These are phyloP conservation scores for Geranomyces variabilis DNA, from an alignment of 192 early-diverging fungal genomes.

Conservation along the genomic window DNA sequence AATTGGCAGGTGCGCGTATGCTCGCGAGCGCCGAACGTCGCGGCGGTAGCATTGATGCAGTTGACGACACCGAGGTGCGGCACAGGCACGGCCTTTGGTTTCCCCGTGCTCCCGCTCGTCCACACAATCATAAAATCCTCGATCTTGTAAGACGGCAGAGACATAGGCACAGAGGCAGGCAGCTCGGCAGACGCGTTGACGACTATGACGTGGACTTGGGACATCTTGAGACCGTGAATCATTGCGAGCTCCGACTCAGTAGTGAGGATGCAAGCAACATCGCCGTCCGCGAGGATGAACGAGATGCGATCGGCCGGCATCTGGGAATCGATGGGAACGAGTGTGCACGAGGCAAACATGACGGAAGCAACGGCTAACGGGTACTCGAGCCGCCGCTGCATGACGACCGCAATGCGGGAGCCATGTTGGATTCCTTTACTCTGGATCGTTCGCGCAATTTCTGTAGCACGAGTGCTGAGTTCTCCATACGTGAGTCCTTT, in stretches of 20 bases:
- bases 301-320: constrained; percentile 8
- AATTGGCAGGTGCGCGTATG: too few relatives aligned
- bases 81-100: constrained; percentile 12
- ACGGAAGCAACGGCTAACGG: too few relatives aligned
- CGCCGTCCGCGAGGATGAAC: background rate
- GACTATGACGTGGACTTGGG: background rate
- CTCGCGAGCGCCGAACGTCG: too few relatives aligned
- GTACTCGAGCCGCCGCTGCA: too few relatives aligned
- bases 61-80: too few relatives aligned
- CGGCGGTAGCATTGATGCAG: too few relatives aligned
- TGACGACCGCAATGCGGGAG: too few relatives aligned
- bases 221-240: background rate
- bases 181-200: background rate
- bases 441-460: too few relatives aligned
- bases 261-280: background rate
- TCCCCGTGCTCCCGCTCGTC: constrained; percentile 25
- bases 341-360: too few relatives aligned
- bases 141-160: background rate
- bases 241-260: background rate
- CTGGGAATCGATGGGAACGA: background rate
- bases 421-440: too few relatives aligned
- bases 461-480: constrained; percentile 8
- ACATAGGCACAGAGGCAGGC: background rate
- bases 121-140: constrained; percentile 26
- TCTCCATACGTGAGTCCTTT: background rate